phyloP scores from a whole-genome alignment of 805 yeast genomes.

The Danielia reshetovae region DNA sequence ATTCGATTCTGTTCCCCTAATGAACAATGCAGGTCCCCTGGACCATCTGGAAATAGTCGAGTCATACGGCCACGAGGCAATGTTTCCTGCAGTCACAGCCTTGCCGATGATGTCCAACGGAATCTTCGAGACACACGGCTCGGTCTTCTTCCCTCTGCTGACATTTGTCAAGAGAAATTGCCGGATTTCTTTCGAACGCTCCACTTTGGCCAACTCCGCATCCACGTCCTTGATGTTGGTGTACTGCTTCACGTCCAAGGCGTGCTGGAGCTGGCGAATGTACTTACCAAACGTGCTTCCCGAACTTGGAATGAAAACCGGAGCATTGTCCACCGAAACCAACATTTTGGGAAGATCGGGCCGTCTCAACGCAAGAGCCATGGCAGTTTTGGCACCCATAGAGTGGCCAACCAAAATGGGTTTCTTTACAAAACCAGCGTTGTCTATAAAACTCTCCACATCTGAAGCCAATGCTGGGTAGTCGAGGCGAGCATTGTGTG shows the following conservation, averaged over 20 bases:
- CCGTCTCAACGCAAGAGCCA: constrained; percentile 73
- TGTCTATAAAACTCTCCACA: constrained; percentile 65
- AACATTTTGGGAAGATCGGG: constrained; percentile 60
- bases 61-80: constrained; percentile 77
- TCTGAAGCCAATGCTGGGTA: constrained; percentile 83
- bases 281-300: constrained; percentile 62
- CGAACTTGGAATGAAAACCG: constrained; percentile 56
- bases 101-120: constrained; percentile 71
- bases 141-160: constrained; percentile 38
- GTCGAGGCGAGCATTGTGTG: constrained; percentile 66
- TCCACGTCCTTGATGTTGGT: constrained; percentile 65
- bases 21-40: constrained; percentile 66
- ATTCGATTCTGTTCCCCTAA: constrained; percentile 71
- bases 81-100: constrained; percentile 57
- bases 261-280: constrained; percentile 55
- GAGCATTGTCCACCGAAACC: constrained; percentile 87
- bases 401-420: constrained; percentile 77
- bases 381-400: constrained; percentile 92
- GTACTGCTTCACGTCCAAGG: constrained; percentile 46
- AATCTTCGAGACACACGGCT: constrained; percentile 49
- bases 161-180: constrained; percentile 77
- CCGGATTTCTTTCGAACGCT: constrained; percentile 54
- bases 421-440: constrained; percentile 29
- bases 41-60: constrained; percentile 50
- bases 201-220: constrained; percentile 56